A percentile compares a stretch with the other conserved stretches of the same genome.
Conservation (phyloP, 768 basidiomycete genomes). For the Dacryopinax spathularia region DNA sequence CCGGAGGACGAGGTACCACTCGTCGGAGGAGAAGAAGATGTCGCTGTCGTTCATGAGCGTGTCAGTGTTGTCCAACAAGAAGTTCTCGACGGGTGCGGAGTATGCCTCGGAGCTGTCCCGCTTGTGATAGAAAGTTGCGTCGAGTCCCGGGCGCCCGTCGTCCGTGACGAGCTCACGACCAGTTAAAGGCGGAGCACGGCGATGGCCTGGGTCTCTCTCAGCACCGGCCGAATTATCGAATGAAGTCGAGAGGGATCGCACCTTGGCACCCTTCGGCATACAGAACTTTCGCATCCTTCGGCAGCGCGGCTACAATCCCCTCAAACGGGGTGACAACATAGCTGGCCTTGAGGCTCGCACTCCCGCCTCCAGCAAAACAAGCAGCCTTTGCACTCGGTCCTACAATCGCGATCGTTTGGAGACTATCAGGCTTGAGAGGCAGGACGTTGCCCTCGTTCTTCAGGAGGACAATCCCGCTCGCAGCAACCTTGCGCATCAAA, state of each 20-base stretch:
- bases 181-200: neutral
- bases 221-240: neutral
- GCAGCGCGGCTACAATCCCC: constrained; percentile 50
- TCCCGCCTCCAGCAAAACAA: constrained; percentile 55
- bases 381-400: constrained; percentile 56
- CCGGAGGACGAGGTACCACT: constrained; percentile 2
- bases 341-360: constrained; percentile 55
- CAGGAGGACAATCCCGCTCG: constrained; percentile 56
- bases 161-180: constrained; percentile 42
- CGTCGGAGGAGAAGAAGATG: neutral
- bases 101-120: neutral
- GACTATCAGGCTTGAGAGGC: constrained; percentile 34
- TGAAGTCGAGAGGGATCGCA: constrained; percentile 16
- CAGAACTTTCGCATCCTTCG: constrained; percentile 38
- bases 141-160: constrained; percentile 53
- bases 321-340: constrained; percentile 68
- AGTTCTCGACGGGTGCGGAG: neutral
- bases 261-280: constrained; percentile 59
- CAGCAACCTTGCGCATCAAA: constrained; percentile 53
- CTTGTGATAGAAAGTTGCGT: constrained; percentile 39
- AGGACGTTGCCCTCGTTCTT: constrained; percentile 49
- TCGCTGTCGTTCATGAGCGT: constrained; percentile 3
- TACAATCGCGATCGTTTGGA: constrained; percentile 62
- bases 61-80: neutral
- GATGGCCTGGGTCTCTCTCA: neutral